phyloP scores from a whole-genome alignment of 2,329 filamentous ascomycete genomes.

The Nakataea oryzae region DNA sequence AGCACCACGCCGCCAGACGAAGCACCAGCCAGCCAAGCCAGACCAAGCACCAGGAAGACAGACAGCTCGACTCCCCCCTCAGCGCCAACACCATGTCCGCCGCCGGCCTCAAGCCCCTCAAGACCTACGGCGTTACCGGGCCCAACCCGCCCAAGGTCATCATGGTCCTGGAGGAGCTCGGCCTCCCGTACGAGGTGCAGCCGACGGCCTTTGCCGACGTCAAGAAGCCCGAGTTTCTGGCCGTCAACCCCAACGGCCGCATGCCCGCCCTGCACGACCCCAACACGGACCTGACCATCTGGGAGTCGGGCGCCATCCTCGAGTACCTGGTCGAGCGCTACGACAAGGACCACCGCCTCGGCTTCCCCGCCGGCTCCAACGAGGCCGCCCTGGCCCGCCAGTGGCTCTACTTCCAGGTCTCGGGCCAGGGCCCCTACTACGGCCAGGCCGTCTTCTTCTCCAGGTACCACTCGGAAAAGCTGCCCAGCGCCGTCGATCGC shows the following conservation, averaged over 20 bases:
- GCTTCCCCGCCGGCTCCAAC: constrained; percentile 21
- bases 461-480: constrained; percentile 14
- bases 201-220: constrained; percentile 14
- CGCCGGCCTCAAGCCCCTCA: constrained; percentile 17
- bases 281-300: constrained; percentile 32
- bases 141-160: constrained; percentile 20
- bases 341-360: constrained; percentile 28
- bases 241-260: constrained; percentile 8
- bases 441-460: constrained; percentile 19
- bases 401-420: constrained; percentile 32
- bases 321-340: constrained; percentile 34
- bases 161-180: constrained; percentile 19
- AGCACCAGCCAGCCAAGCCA: too few relatives aligned
- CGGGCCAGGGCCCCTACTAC: constrained; percentile 32
- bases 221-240: constrained; percentile 17
- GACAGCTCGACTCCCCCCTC: not conserved
- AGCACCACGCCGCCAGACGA: not conserved
- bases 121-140: constrained; percentile 13
- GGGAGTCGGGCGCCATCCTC: constrained; percentile 39
- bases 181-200: constrained; percentile 16
- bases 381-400: constrained; percentile 25
- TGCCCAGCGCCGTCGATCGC: constrained; percentile 12
- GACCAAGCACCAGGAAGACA: not conserved
- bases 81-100: constrained; percentile 5
- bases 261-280: constrained; percentile 14